phyloP scores from a whole-genome alignment of 2,329 filamentous ascomycete species.

The Colletotrichum costaricense region DNA sequence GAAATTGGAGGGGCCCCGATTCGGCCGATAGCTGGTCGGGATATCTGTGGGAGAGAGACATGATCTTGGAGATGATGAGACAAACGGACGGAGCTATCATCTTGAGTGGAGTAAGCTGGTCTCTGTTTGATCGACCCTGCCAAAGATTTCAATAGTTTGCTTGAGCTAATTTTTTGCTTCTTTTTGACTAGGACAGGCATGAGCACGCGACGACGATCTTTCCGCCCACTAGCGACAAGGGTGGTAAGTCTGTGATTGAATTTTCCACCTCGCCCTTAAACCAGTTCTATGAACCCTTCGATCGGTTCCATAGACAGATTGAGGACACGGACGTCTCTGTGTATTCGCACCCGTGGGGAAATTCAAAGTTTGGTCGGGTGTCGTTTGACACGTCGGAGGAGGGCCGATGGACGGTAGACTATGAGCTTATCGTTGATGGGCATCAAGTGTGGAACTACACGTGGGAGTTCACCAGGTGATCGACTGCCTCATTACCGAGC shows the following conservation, averaged over 20 bases:
- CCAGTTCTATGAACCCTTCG: conserved; percentile 76
- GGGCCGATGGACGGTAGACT: conserved; percentile 8
- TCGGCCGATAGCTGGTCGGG: conserved; percentile 74
- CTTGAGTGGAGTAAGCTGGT: conserved; percentile 64
- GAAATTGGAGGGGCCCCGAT: conserved; percentile 73
- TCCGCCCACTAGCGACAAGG: conserved; percentile 46
- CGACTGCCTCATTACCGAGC: too few relatives aligned
- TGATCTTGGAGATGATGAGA: conserved; percentile 74
- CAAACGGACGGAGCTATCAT: conserved; percentile 71
- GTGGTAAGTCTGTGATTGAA: conserved; percentile 65
- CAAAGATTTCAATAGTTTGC: background rate
- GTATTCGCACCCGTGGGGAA: conserved; percentile 25
- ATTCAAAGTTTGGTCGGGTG: conserved; percentile 22
- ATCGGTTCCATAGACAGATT: conserved; percentile 68
- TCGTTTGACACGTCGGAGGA: conserved; percentile 14
- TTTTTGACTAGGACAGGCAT: conserved; percentile 60
- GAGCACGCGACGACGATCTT: conserved; percentile 72
- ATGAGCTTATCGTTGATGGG: conserved; percentile 24
- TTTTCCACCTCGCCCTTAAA: conserved; percentile 74
- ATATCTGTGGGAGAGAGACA: conserved; percentile 70
- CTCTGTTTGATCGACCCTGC: background rate
- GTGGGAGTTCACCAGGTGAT: conserved; percentile 7
- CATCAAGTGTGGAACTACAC: conserved; percentile 13
- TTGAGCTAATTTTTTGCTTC: background rate
- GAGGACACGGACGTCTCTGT: conserved; percentile 46